These are phyloP conservation scores for Colletotrichum sp. DNA, from an alignment of 2,329 filamentous ascomycete genomes.

Conservation along the genomic window DNA sequence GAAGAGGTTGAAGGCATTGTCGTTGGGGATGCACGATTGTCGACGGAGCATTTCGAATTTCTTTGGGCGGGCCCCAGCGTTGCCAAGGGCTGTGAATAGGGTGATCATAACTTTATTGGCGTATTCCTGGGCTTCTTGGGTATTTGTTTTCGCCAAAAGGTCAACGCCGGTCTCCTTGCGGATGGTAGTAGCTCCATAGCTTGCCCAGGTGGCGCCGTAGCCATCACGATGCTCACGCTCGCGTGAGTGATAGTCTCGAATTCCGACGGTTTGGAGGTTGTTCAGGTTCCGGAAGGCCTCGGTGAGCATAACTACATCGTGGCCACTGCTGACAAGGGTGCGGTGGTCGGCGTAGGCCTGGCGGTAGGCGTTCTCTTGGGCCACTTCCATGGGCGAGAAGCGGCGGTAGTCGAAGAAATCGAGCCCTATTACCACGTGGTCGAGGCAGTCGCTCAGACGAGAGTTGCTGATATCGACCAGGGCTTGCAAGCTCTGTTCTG, in stretches of 20 bases:
- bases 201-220: constrained; percentile 48
- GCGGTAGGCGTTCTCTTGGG: constrained; percentile 18
- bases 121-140: constrained; percentile 22
- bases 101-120: constrained; percentile 41
- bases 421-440: constrained; percentile 55
- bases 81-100: constrained; percentile 47
- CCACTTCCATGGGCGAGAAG: constrained; percentile 10
- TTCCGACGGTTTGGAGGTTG: constrained; percentile 60
- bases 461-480: constrained; percentile 59
- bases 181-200: constrained; percentile 56
- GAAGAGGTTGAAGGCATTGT: constrained; percentile 50
- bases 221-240: constrained; percentile 55
- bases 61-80: constrained; percentile 39
- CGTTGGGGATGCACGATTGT: constrained; percentile 32
- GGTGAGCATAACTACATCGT: constrained; percentile 57
- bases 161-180: constrained; percentile 35
- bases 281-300: constrained; percentile 60
- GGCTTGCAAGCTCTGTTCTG: constrained; percentile 58
- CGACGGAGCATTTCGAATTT: constrained; percentile 55
- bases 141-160: constrained; percentile 6
- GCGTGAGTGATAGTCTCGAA: constrained; percentile 62
- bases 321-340: constrained; percentile 46
- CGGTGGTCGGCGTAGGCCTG: constrained; percentile 26
- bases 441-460: constrained; percentile 43
- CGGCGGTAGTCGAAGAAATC: constrained; percentile 30